Percentiles rank a stretch among this genome's conserved stretches.
Conservation (phyloP, 2,329 filamentous ascomycete species). For the Stachybotrys elegans region DNA sequence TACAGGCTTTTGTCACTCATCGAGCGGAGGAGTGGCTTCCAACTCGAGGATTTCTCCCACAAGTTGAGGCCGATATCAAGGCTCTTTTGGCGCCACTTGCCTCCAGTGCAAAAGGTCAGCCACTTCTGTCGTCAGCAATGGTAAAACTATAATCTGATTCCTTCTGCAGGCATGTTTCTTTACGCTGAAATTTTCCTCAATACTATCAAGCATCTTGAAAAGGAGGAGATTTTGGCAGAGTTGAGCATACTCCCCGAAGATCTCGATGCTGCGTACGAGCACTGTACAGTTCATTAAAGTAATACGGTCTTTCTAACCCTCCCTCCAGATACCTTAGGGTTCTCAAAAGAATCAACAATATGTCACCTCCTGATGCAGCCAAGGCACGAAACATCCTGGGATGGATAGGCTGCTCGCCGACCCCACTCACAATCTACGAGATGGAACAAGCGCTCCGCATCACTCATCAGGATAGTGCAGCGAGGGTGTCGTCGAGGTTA, state of each 20-base stretch:
- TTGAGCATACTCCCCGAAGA: neutral
- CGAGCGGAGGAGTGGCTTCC: neutral
- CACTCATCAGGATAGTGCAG: neutral
- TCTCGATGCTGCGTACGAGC: neutral
- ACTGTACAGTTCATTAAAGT: too few relatives aligned
- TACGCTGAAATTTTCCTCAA: neutral
- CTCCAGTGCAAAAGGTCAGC: neutral
- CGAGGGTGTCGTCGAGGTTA: neutral
- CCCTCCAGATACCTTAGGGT: too few relatives aligned
- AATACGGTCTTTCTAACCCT: too few relatives aligned
- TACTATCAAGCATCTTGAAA: neutral
- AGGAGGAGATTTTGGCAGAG: neutral
- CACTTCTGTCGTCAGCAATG: neutral
- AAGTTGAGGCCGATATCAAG: neutral
- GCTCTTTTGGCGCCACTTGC: neutral
- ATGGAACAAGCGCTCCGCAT: conserved; percentile 10
- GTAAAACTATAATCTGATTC: neutral
- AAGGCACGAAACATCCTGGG: conserved; percentile 11
- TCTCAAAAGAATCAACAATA: neutral
- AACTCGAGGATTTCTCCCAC: neutral
- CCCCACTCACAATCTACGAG: conserved; percentile 11
- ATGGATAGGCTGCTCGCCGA: conserved; percentile 14
- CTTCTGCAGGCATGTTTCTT: neutral
- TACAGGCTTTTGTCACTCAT: neutral
- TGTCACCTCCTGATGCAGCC: neutral